Conservation (phyloP, 164 flowering plant species). For the Hamamelis virginiana region DNA sequence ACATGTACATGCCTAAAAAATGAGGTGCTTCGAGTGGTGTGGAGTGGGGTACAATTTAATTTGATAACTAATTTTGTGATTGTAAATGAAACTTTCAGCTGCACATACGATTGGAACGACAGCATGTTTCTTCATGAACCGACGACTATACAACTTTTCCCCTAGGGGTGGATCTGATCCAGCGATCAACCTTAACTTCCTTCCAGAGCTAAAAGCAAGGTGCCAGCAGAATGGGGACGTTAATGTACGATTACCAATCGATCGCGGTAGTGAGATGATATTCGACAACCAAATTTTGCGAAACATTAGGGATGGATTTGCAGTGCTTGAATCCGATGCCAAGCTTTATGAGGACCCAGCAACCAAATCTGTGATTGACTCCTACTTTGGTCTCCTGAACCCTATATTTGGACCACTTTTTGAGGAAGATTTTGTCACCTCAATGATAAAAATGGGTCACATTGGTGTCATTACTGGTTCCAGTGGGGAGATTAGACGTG, state of each 20-base stretch:
- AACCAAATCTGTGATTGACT: constrained; percentile 47
- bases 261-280: constrained; percentile 39
- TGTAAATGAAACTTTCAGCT: constrained; percentile 34
- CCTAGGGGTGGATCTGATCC: constrained; percentile 59
- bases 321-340: constrained; percentile 71
- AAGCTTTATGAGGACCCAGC: constrained; percentile 44
- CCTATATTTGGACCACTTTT: constrained; percentile 42
- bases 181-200: constrained; percentile 51
- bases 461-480: constrained; percentile 53
- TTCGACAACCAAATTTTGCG: constrained; percentile 51
- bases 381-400: constrained; percentile 43
- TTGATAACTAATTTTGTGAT: neutral
- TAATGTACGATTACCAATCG: constrained; percentile 46
- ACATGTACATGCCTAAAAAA: too few species aligned
- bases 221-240: constrained; percentile 63
- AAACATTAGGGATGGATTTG: constrained; percentile 65
- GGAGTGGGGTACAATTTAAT: too few species aligned
- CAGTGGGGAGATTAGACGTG: constrained; percentile 50
- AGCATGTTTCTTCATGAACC: constrained; percentile 82
- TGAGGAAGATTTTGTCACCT: constrained; percentile 51
- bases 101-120: constrained; percentile 90
- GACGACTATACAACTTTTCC: constrained; percentile 58
- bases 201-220: constrained; percentile 39
- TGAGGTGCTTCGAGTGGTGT: too few species aligned
- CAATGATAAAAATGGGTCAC: constrained; percentile 68